Percentiles rank a stretch among this genome's conserved stretches.
Conservation (phyloP, 306 rosid species). For the Echinosophora koreensis region DNA sequence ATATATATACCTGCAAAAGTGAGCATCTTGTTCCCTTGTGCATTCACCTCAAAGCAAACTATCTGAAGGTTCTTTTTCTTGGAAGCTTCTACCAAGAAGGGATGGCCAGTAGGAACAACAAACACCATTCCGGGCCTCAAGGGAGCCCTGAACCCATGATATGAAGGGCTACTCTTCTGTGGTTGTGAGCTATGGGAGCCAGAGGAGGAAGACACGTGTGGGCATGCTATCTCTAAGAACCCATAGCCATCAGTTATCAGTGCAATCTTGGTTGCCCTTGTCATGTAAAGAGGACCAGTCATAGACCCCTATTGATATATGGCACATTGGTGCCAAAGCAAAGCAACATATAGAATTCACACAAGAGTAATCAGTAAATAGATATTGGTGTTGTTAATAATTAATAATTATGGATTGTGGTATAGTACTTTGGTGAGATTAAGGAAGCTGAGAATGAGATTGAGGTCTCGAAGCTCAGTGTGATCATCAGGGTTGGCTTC, state of each 20-base stretch:
- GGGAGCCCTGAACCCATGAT: slow-evolving; percentile 41
- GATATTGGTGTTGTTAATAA: too few relatives aligned
- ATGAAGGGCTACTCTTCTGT: slow-evolving; percentile 39
- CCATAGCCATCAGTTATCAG: slow-evolving; percentile 62
- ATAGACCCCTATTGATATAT: slow-evolving; percentile 57
- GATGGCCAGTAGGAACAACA: slow-evolving; percentile 73
- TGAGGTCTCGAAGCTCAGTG: slow-evolving; percentile 50
- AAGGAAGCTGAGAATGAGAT: slow-evolving; percentile 57
- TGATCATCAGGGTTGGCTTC: slow-evolving; percentile 45
- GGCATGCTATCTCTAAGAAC: slow-evolving; percentile 69
- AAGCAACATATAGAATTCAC: background rate
- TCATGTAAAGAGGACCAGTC: slow-evolving; percentile 57
- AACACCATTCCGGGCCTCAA: slow-evolving; percentile 55
- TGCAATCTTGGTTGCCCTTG: slow-evolving; percentile 62
- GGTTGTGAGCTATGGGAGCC: background rate
- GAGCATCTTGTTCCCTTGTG: slow-evolving; percentile 54
- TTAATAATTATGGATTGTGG: too few relatives aligned
- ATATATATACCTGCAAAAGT: slow-evolving; percentile 55
- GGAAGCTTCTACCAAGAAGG: slow-evolving; percentile 52
- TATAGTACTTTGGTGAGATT: slow-evolving; percentile 52
- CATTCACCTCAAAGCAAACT: slow-evolving; percentile 67
- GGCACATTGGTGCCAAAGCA: background rate
- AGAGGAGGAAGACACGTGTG: slow-evolving; percentile 48
- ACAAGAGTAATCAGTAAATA: too few relatives aligned
- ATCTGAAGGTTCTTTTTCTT: slow-evolving; percentile 52